Base-by-base conservation (phyloP, 805 yeast species). In the Kodamaea restingae region DNA sequence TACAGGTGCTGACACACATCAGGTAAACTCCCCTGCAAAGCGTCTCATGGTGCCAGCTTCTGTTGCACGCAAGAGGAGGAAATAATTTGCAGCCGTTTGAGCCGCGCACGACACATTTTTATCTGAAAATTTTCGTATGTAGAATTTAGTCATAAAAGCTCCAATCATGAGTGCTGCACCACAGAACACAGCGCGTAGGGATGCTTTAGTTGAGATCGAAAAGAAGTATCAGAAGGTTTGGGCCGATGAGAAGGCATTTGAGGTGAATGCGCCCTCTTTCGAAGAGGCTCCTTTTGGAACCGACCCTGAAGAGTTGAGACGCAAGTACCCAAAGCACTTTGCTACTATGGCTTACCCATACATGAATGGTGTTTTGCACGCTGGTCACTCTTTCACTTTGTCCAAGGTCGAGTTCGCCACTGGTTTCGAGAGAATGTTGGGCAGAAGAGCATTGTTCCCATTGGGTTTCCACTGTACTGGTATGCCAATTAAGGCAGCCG, bases 381-480 rank as follows among this genome's bases (percentile, higher is more conserved):
- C 96, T 36, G 99, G 99, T 44, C 99, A 93, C 64, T 80, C 88
- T 51, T 93, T 91, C 71, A 93, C 98, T 26, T 72, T 91, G 47
- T 87, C 97, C 38, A 93, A 93, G 68, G 91, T 80, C 38, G 98
- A 93, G 63, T 93, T 83, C 60, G 81, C 90, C 33, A 73, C 85
- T 41, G 98, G 98, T 40, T 93, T 84, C 58, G 96, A 93, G 71
- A 81, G 97, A 67, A 84, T 93, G 91, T 76, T 76, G 56, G 98
- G 97, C 50, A 87, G 84, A 66, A 77, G 84, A 53, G 96, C 96
- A 26, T 70, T 90, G 45, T 93, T 87, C 70, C 98, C 98, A 37
- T 75, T 93, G 42, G 98, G 98, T 36, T 93, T 91, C 83, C 98
- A 93, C 67, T 93, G 98, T 76, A 93, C 98, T 25, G 98, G 98